phyloP scores from a whole-genome alignment of 2,329 filamentous ascomycete species.

The Xylariaceae sp. region DNA sequence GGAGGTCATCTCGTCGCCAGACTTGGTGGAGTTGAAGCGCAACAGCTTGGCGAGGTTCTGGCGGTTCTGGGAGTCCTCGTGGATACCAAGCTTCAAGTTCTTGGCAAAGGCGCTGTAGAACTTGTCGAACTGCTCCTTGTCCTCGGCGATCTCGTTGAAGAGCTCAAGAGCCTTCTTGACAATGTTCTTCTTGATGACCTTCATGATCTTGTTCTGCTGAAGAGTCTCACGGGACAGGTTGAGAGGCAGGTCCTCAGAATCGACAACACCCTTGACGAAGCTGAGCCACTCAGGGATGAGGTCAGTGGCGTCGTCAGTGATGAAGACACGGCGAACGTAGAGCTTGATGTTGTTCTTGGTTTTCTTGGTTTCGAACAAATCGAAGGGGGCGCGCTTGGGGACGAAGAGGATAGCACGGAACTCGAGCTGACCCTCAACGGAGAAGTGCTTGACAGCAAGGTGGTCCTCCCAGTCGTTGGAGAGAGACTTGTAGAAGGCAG shows the following conservation, averaged over 20 bases:
- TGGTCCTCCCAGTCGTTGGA: constrained; percentile 99
- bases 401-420: constrained; percentile 99
- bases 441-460: constrained; percentile 99
- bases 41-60: constrained; percentile 90
- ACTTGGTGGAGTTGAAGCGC: constrained; percentile 98
- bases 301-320: constrained; percentile 98
- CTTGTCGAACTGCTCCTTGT: constrained; percentile 99
- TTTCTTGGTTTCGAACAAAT: constrained; percentile 99
- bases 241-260: constrained; percentile 98
- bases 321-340: constrained; percentile 99
- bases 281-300: constrained; percentile 98
- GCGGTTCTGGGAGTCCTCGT: constrained; percentile 99
- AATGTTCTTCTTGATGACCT: constrained; percentile 99
- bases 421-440: constrained; percentile 99
- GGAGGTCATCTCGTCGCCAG: constrained; percentile 90
- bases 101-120: constrained; percentile 99
- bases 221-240: constrained; percentile 99
- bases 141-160: constrained; percentile 97
- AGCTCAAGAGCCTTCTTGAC: constrained; percentile 99
- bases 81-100: constrained; percentile 99
- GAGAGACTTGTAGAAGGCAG: constrained; percentile 99
- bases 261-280: constrained; percentile 99
- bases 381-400: constrained; percentile 98
- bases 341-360: constrained; percentile 99
- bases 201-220: constrained; percentile 99